Conservation (phyloP, 805 yeast genomes). For the Yarrowia keelungensis region DNA sequence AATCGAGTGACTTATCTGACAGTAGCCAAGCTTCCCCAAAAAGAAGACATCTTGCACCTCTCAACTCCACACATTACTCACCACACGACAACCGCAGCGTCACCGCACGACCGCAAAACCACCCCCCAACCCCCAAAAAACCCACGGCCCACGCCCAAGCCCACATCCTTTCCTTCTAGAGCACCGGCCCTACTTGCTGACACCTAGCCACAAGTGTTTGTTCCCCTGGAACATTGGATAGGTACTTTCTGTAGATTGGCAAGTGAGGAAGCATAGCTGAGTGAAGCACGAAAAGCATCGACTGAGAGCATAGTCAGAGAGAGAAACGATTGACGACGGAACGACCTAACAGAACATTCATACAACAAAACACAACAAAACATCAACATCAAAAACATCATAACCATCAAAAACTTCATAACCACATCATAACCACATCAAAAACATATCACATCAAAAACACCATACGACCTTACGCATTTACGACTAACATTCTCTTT, state of each 20-base stretch:
- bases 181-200: background rate
- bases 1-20: slow-evolving; percentile 36
- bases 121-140: background rate
- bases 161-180: slow-evolving; percentile 4
- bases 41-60: background rate
- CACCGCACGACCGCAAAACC: too few relatives aligned
- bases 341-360: too few relatives aligned
- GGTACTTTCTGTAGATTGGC: slow-evolving; percentile 1
- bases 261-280: background rate
- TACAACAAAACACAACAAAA: too few relatives aligned
- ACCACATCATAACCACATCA: too few relatives aligned
- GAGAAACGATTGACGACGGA: slow-evolving; percentile 6
- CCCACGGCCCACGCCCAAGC: slow-evolving; percentile 11
- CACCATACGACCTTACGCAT: too few relatives aligned
- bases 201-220: background rate
- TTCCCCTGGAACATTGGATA: slow-evolving; percentile 7
- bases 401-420: too few relatives aligned
- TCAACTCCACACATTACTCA: background rate
- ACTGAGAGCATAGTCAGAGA: slow-evolving; percentile 15
- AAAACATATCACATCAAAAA: too few relatives aligned
- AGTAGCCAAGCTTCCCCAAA: slow-evolving; percentile 16
- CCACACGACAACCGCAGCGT: too few relatives aligned
- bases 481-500: too few relatives aligned
- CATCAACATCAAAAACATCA: too few relatives aligned
- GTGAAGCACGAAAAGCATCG: slow-evolving; percentile 1